Percentiles rank a stretch among this genome's conserved stretches.
Conservation (phyloP, 2,329 filamentous ascomycete genomes). For the Alternaria angustiovoidea region DNA sequence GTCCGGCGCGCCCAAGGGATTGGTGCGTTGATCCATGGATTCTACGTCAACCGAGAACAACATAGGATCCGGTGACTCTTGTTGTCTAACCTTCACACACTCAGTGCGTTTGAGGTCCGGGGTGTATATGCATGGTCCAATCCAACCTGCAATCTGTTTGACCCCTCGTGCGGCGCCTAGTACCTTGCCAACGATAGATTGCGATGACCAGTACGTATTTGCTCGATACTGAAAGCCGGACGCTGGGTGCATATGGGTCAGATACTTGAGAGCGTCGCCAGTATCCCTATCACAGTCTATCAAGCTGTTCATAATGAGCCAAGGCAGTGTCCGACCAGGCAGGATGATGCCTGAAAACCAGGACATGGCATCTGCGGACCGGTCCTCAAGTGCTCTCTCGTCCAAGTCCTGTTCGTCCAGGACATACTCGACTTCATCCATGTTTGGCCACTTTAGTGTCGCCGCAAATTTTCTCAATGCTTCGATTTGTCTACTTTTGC, state of each 20-base stretch:
- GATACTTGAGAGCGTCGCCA: slow-evolving; percentile 69
- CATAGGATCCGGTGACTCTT: slow-evolving; percentile 62
- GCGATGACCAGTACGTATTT: slow-evolving; percentile 79
- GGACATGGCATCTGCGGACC: slow-evolving; percentile 76
- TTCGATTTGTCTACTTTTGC: slow-evolving; percentile 73
- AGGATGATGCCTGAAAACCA: slow-evolving; percentile 79
- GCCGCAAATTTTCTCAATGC: slow-evolving; percentile 73
- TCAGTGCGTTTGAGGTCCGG: slow-evolving; percentile 72
- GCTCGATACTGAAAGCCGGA: slow-evolving; percentile 80
- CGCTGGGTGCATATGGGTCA: slow-evolving; percentile 73
- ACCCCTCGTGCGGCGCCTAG: slow-evolving; percentile 72
- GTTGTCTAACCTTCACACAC: slow-evolving; percentile 73
- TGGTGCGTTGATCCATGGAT: slow-evolving; percentile 72
- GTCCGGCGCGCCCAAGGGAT: slow-evolving; percentile 71
- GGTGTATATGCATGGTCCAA: slow-evolving; percentile 75
- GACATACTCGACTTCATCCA: slow-evolving; percentile 68
- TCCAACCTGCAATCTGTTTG: slow-evolving; percentile 74
- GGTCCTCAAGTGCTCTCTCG: slow-evolving; percentile 62
- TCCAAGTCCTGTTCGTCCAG: slow-evolving; percentile 66
- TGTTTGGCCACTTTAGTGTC: slow-evolving; percentile 80
- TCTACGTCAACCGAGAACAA: slow-evolving; percentile 68
- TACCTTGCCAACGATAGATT: slow-evolving; percentile 78
- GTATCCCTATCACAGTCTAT: slow-evolving; percentile 77
- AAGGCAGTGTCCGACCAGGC: slow-evolving; percentile 74
- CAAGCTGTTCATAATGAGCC: slow-evolving; percentile 79